Percentiles rank a stretch among this genome's conserved stretches.
phyloP scores from a whole-genome alignment of 2,329 filamentous ascomycete species.

The Nannizzia gypsea region DNA sequence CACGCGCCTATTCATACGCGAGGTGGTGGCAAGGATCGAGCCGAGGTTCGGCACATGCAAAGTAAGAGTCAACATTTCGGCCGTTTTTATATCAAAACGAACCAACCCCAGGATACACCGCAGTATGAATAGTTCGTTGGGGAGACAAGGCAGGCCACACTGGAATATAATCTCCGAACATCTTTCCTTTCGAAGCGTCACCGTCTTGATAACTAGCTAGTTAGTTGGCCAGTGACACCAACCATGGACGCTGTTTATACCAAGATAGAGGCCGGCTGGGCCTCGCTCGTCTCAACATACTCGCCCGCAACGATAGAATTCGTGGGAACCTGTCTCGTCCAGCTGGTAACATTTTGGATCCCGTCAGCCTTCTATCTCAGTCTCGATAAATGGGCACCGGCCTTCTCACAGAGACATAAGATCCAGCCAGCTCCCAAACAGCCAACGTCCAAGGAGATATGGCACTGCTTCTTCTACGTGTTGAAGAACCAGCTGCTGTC shows the following conservation, averaged over 20 bases:
- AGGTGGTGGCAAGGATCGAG: neutral
- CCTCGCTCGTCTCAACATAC: constrained; percentile 8
- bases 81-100: neutral
- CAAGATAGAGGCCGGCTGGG: constrained; percentile 4
- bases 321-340: constrained; percentile 36
- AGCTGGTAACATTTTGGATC: constrained; percentile 22
- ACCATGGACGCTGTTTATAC: neutral
- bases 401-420: constrained; percentile 15
- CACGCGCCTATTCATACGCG: neutral
- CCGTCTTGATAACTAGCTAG: neutral
- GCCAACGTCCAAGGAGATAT: constrained; percentile 11
- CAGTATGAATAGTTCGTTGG: too few species aligned
- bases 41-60: neutral
- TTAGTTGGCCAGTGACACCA: neutral
- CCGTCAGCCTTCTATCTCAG: constrained; percentile 12
- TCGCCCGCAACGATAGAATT: constrained; percentile 14
- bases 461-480: constrained; percentile 20
- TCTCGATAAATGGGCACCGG: constrained; percentile 12
- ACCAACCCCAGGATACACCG: neutral
- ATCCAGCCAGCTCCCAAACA: constrained; percentile 15
- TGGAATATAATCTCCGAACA: neutral
- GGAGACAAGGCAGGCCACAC: too few species aligned
- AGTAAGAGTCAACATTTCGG: neutral
- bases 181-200: neutral
- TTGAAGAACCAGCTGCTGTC: constrained; percentile 40